A percentile compares a stretch with the other conserved stretches of the same genome.
Conservation (phyloP, 139 green algal species). For the Chlorella vulgaris region DNA sequence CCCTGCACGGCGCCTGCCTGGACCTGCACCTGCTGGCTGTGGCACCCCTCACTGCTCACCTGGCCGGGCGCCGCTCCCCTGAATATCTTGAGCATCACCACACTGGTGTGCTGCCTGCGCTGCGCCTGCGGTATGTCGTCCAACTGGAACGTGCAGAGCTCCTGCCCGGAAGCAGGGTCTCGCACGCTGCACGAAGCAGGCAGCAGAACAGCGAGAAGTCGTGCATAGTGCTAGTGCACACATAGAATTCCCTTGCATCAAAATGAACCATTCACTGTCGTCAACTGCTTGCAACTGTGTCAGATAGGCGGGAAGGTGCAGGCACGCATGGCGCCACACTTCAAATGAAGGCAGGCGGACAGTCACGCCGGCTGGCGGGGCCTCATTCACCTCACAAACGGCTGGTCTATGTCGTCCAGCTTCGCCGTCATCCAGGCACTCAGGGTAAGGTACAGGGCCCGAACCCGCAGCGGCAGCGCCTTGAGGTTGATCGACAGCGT, state of each 20-base stretch:
- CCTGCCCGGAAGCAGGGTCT: slow-evolving; percentile 1
- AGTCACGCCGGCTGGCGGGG: too few species aligned
- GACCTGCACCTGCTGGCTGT: neutral
- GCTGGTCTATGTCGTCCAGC: slow-evolving; percentile 15
- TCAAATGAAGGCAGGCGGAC: neutral
- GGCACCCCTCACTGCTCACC: neutral
- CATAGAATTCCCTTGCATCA: too few species aligned
- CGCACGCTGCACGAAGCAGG: too few species aligned
- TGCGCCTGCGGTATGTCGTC: slow-evolving; percentile 4
- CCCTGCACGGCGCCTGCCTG: neutral
- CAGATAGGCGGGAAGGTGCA: too few species aligned
- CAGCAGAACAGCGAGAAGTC: too few species aligned
- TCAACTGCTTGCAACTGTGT: neutral
- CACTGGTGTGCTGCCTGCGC: neutral
- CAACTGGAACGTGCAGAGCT: slow-evolving; percentile 10
- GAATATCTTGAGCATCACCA: slow-evolving; percentile 18
- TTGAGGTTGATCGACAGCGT: slow-evolving; percentile 17
- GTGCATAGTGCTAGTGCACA: too few species aligned
- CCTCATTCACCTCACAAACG: slow-evolving; percentile 15
- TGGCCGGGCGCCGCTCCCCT: neutral
- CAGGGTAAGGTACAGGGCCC: slow-evolving; percentile 5
- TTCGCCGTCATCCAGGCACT: neutral
- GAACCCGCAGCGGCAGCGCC: neutral
- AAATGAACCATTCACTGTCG: neutral
- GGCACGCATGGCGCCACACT: too few species aligned